A percentile compares a stretch with the other conserved stretches of the same genome.
These are phyloP conservation scores for Pilasporangium apinafurcum DNA, from an alignment of 352 stramenopile genomes.

Conservation along the genomic window DNA sequence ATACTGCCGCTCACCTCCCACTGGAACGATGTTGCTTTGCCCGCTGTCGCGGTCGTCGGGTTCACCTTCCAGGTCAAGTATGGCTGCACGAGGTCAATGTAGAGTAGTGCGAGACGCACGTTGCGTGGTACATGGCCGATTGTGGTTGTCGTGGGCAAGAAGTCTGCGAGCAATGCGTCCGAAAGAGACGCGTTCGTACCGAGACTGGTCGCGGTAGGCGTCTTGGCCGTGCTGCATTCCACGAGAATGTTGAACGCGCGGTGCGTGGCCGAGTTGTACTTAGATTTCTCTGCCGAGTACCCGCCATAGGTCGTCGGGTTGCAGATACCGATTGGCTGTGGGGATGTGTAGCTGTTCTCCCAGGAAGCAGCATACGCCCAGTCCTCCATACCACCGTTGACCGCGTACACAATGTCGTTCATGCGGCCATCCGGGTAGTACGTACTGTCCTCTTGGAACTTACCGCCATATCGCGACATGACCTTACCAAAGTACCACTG, in stretches of 20 bases:
- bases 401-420: constrained; percentile 94
- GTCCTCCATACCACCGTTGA: constrained; percentile 95
- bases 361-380: constrained; percentile 90
- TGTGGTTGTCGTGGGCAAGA: constrained; percentile 22
- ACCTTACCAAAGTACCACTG: constrained; percentile 41
- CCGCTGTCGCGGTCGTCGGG: constrained; percentile 7
- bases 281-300: constrained; percentile 81
- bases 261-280: constrained; percentile 88
- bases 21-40: constrained; percentile 15
- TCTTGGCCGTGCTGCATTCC: constrained; percentile 89
- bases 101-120: constrained; percentile 86
- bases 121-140: constrained; percentile 93
- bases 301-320: constrained; percentile 79
- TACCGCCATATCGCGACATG: constrained; percentile 66
- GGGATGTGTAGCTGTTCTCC: constrained; percentile 49
- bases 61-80: constrained; percentile 71
- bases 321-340: constrained; percentile 59
- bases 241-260: constrained; percentile 93
- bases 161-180: constrained; percentile 37
- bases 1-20: constrained; percentile 59
- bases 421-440: constrained; percentile 78
- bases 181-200: constrained; percentile 53
- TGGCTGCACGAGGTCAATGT: constrained; percentile 91
- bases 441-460: constrained; percentile 42
- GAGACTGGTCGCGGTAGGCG: constrained; percentile 51